Evolutionary conservation across 1,284 basidiomycete species (phyloP).

Genomic region (Austroboletus niveus): DNA sequence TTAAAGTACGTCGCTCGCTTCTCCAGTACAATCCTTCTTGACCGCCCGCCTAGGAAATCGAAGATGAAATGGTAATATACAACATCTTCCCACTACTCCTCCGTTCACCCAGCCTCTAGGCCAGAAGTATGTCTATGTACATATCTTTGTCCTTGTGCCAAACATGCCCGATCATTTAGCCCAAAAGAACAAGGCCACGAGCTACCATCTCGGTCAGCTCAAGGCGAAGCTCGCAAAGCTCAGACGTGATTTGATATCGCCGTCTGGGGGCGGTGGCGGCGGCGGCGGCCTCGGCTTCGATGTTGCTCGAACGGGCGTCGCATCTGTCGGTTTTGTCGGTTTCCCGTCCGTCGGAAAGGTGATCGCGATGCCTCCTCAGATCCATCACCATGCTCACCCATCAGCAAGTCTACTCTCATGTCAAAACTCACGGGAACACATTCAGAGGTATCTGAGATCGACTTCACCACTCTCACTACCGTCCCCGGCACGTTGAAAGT

Average conservation of each 20-base stretch:
- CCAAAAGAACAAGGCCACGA: constrained; percentile 97
- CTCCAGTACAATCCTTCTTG: constrained; percentile 17
- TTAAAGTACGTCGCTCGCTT: constrained; percentile 57
- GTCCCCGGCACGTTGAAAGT: constrained; percentile 96
- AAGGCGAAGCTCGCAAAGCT: constrained; percentile 99
- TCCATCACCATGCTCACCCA: constrained; percentile 2
- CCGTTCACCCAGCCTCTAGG: constrained; percentile 35
- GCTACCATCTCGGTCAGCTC: constrained; percentile 94
- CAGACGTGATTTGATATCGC: constrained; percentile 88
- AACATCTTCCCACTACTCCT: constrained; percentile 11
- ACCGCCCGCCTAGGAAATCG: constrained; percentile 66
- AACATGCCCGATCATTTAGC: constrained; percentile 44
- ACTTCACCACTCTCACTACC: constrained; percentile 93
- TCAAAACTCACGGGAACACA: constrained; percentile 97
- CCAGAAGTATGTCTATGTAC: constrained; percentile 49
- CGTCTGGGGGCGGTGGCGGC: constrained; percentile 80
- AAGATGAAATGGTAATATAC: constrained; percentile 86
- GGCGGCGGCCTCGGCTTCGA: constrained; percentile 90
- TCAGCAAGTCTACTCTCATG: constrained; percentile 87
- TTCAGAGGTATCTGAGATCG: constrained; percentile 97
- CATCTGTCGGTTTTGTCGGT: constrained; percentile 94
- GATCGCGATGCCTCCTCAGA: constrained; percentile 20
- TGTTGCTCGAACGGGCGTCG: constrained; percentile 95
- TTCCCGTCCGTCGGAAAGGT: constrained; percentile 89
- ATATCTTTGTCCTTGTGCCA: constrained; percentile 7